phyloP scores from a whole-genome alignment of 768 basidiomycete species.

The Russula foetens region DNA sequence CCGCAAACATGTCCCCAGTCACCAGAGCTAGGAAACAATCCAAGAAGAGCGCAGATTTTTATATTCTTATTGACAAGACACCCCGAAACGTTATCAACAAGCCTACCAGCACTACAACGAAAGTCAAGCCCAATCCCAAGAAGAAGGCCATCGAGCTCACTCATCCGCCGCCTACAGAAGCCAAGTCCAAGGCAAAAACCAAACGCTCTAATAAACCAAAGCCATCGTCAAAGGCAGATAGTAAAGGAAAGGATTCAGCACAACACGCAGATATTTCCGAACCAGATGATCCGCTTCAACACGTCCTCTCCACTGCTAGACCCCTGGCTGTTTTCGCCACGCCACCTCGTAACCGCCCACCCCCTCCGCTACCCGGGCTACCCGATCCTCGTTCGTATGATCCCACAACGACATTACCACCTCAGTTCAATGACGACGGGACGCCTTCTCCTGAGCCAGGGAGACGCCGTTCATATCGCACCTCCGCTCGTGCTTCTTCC shows the following conservation, averaged over 20 bases:
- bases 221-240: background rate
- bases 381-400: constrained; percentile 12
- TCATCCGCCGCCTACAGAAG: background rate
- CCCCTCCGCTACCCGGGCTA: constrained; percentile 8
- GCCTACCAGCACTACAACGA: background rate
- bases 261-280: background rate
- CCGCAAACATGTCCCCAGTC: constrained; percentile 3
- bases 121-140: background rate
- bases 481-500: background rate
- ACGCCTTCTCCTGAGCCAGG: constrained; percentile 11
- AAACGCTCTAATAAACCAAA: background rate
- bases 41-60: constrained; percentile 6
- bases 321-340: constrained; percentile 5
- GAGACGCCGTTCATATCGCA: constrained; percentile 2
- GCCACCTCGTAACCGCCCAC: constrained; percentile 11
- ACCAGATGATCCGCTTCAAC: background rate
- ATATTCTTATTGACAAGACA: constrained; percentile 20
- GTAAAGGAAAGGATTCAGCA: background rate
- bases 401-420: constrained; percentile 5
- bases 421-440: constrained; percentile 4
- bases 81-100: constrained; percentile 3
- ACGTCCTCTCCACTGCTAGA: background rate
- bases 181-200: constrained; percentile 8
- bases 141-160: background rate
- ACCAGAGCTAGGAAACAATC: constrained; percentile 1